Evolutionary conservation across 75 land plant genomes (phyloP), one percentile per base, ranked within the genome.

Genomic region (Selaginella moellendorffii): DNA sequence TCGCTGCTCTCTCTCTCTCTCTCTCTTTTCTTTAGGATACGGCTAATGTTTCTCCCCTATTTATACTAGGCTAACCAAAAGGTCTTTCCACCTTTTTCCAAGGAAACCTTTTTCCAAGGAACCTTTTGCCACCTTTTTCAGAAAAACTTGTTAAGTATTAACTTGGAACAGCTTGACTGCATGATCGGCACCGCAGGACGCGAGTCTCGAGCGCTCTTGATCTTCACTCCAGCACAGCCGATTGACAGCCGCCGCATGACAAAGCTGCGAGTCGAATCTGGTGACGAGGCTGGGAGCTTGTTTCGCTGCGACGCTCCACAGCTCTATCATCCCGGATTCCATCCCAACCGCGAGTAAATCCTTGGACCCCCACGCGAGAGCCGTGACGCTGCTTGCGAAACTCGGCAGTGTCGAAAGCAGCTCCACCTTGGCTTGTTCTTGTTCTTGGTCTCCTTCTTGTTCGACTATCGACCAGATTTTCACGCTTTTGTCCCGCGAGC

Each of bases 161-260:
- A 88, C 77, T 29, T 78, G 36, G 71, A 82, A 91, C 22, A 92
- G 63, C 69, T 90, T 83, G 59, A 88, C 85, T 54, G 83, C 71
- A 54, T 92, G 77, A 72, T 92, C 97, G 22, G 84, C 85, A 52
- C 96, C 97, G 78, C 96, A 85, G 24, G 97, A 85, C 52, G 97
- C 96, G 53, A 92, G 81, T 65, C 83, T 77, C 73, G 63, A 71
- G 70, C 29, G n/a, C 62, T 60, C 46, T 5, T 36, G 10, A 36
- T 36, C 46, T 5, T 36, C 46, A 24, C 76, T 83, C 97, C 97
- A 92, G 23, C 72, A 68, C 63, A 92, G 63, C 1, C 97, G 79
- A 36, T 88, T 77, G 5, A 92, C 85, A 2, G 87, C 75, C 27
- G 97, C 82, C 25, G 76, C 96, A 71, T 92, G 97, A 58, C 87